These are phyloP conservation scores for Zygosaccharomyces bisporus DNA, from an alignment of 805 yeast genomes.

Conservation along the genomic window DNA sequence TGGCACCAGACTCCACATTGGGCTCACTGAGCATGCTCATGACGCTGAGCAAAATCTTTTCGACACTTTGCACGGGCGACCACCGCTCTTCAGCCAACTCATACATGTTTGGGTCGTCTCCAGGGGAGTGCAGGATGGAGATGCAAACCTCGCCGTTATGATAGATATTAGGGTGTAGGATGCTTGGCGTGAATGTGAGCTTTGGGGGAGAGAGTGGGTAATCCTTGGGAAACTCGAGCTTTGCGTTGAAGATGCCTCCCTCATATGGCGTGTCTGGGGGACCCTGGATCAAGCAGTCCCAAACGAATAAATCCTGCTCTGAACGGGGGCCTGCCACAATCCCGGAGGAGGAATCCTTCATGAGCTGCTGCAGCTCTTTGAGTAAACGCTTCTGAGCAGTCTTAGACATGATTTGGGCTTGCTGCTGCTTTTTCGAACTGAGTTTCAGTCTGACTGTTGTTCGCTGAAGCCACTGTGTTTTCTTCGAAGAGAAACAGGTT, in stretches of 20 bases:
- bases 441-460: neutral
- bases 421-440: neutral
- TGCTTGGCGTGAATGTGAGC: slow-evolving; percentile 70
- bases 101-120: slow-evolving; percentile 94
- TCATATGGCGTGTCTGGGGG: slow-evolving; percentile 83
- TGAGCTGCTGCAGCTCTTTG: slow-evolving; percentile 84
- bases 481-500: neutral
- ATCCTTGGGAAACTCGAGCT: slow-evolving; percentile 66
- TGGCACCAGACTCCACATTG: slow-evolving; percentile 93
- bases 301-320: slow-evolving; percentile 67
- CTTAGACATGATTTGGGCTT: slow-evolving; percentile 26
- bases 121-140: slow-evolving; percentile 91
- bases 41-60: slow-evolving; percentile 87
- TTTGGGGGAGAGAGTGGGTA: slow-evolving; percentile 83
- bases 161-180: slow-evolving; percentile 91
- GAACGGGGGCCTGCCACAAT: slow-evolving; percentile 86
- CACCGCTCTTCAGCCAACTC: slow-evolving; percentile 95
- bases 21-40: slow-evolving; percentile 97
- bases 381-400: slow-evolving; percentile 86
- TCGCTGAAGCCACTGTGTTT: neutral
- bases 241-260: slow-evolving; percentile 82
- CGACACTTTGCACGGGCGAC: slow-evolving; percentile 98
- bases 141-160: slow-evolving; percentile 95
- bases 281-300: slow-evolving; percentile 85
- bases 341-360: slow-evolving; percentile 89